A percentile compares a stretch with the other conserved stretches of the same genome.
These are phyloP conservation scores for Breviolum minutum DNA, from an alignment of 73 alveolate species.

Conservation along the genomic window DNA sequence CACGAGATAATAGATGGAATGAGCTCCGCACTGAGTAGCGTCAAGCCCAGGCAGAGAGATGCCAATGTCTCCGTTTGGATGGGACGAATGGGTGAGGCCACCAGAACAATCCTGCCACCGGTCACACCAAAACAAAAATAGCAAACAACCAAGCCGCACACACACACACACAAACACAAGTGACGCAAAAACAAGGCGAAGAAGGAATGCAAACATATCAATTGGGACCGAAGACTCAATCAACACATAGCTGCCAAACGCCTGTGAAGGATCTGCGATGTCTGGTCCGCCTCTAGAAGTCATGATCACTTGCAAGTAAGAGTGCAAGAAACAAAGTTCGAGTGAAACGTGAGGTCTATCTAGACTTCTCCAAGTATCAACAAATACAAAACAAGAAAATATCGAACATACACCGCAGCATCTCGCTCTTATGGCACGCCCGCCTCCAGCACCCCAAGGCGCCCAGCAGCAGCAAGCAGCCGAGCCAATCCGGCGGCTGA, in stretches of 20 bases:
- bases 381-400: too few relatives aligned
- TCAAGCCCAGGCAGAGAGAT: slow-evolving; percentile 61
- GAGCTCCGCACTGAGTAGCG: background rate
- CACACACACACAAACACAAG: too few relatives aligned
- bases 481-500: slow-evolving; percentile 78
- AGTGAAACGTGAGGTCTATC: too few relatives aligned
- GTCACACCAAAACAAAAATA: background rate
- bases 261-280: background rate
- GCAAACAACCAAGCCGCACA: background rate
- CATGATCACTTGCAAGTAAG: too few relatives aligned
- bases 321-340: too few relatives aligned
- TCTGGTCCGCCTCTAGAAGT: background rate
- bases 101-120: slow-evolving; percentile 16
- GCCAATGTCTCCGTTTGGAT: slow-evolving; percentile 65
- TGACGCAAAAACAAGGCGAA: too few relatives aligned
- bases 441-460: slow-evolving; percentile 64
- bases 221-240: too few relatives aligned
- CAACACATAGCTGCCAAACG: background rate
- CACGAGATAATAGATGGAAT: too few relatives aligned
- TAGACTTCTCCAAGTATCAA: too few relatives aligned
- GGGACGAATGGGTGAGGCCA: slow-evolving; percentile 85
- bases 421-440: background rate
- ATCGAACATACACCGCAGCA: too few relatives aligned
- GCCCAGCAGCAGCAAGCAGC: slow-evolving; percentile 48
- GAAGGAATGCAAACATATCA: too few relatives aligned